A percentile compares a stretch with the other conserved stretches of the same genome.
These are phyloP conservation scores for Pseudogymnoascus sp. DNA, from an alignment of 2,329 filamentous ascomycete species.

Conservation along the genomic window DNA sequence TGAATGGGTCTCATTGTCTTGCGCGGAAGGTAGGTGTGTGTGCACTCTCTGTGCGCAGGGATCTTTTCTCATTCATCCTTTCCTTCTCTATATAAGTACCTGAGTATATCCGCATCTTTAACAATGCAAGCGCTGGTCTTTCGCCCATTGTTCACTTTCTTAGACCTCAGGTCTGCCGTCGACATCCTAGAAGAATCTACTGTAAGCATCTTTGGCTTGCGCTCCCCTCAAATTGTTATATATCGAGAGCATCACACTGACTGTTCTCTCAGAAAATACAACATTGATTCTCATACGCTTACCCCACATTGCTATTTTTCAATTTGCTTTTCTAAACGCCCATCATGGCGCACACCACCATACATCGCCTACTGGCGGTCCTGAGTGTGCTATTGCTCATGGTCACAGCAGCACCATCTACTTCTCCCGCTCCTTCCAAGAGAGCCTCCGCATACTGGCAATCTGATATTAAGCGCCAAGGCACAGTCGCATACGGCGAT, in stretches of 20 bases:
- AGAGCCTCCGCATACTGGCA: slow-evolving; percentile 23
- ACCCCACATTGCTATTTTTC: not conserved
- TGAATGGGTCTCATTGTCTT: not conserved
- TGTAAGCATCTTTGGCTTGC: not conserved
- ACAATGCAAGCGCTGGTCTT: slow-evolving; percentile 5
- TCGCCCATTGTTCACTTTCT: slow-evolving; percentile 1
- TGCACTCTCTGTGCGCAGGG: not conserved
- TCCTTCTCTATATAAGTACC: slow-evolving; percentile 1
- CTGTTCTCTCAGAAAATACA: not conserved
- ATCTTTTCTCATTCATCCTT: not conserved
- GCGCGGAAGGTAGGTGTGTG: not conserved
- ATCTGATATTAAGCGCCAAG: slow-evolving; percentile 25
- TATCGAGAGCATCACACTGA: not conserved
- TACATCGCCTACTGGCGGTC: slow-evolving; percentile 1
- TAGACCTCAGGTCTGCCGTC: not conserved
- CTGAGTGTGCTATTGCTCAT: slow-evolving; percentile 6
- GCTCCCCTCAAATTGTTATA: not conserved
- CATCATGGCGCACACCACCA: not conserved
- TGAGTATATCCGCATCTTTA: not conserved
- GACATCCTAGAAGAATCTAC: not conserved
- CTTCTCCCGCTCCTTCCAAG: not conserved
- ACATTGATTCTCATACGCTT: not conserved
- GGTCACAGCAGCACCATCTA: not conserved
- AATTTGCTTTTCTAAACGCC: not conserved
- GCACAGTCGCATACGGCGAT: slow-evolving; percentile 29